Conservation (phyloP, 805 yeast genomes). For the Clavispora asparagi region DNA sequence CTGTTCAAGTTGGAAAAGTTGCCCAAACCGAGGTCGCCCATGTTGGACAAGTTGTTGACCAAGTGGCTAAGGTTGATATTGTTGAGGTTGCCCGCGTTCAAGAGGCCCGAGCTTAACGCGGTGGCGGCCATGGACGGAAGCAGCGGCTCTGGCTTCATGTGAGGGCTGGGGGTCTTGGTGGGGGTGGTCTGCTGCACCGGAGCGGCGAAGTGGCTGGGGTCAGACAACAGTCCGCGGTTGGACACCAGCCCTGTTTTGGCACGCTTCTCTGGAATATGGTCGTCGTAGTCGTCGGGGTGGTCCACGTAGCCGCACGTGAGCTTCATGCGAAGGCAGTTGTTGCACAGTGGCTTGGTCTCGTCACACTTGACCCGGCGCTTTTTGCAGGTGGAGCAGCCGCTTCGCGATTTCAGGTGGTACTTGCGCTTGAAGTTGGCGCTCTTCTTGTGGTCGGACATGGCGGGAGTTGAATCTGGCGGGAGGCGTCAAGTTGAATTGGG, state of each 20-base stretch:
- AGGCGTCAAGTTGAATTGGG: not conserved
- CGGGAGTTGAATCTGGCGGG: not conserved
- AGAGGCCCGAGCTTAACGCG: conserved; percentile 11
- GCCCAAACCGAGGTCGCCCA: conserved; percentile 32
- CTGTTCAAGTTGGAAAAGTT: conserved; percentile 35
- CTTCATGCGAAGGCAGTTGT: conserved; percentile 74
- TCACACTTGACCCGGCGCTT: conserved; percentile 90
- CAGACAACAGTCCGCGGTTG: too few species aligned
- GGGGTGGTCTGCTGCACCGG: conserved; percentile 23
- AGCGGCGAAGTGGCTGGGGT: not conserved
- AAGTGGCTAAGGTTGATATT: conserved; percentile 39
- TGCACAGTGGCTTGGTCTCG: conserved; percentile 74
- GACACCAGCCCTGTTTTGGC: not conserved
- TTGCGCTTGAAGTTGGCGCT: conserved; percentile 50
- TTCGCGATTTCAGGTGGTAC: conserved; percentile 83
- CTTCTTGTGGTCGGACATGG: conserved; percentile 9
- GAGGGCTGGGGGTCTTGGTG: conserved; percentile 19
- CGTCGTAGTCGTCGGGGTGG: conserved; percentile 7
- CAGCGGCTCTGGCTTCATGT: conserved; percentile 1
- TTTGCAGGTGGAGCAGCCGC: conserved; percentile 88
- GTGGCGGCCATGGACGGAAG: conserved; percentile 2
- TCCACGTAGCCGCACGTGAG: conserved; percentile 63
- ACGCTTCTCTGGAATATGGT: conserved; percentile 2
- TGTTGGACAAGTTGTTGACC: conserved; percentile 34
- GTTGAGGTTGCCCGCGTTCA: conserved; percentile 33